Evolutionary conservation across 164 flowering plant genomes (phyloP).

Genomic region (Annona cherimola): DNA sequence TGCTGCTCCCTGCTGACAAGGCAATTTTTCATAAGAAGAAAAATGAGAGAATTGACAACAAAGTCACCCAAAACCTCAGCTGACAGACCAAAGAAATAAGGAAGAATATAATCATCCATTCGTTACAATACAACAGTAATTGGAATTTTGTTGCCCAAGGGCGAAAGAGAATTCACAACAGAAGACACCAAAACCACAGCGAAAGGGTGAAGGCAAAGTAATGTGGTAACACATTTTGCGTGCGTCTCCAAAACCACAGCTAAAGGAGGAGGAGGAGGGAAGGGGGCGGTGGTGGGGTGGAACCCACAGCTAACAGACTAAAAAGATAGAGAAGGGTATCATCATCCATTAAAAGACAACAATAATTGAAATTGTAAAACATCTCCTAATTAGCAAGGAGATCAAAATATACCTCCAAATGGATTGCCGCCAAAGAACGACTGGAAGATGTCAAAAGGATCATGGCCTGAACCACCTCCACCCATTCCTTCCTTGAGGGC

Average conservation of each 20-base stretch:
- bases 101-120: neutral
- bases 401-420: constrained; percentile 29
- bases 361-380: neutral
- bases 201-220: too few relatives aligned
- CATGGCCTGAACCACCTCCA: constrained; percentile 41
- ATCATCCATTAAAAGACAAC: neutral
- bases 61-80: neutral
- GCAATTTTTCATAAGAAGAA: neutral
- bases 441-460: constrained; percentile 56
- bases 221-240: too few relatives aligned
- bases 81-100: too few relatives aligned
- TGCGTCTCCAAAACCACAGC: neutral
- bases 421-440: constrained; percentile 48
- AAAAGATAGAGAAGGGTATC: neutral
- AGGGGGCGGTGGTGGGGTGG: too few relatives aligned
- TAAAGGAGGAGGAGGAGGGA: too few relatives aligned
- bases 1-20: constrained; percentile 29
- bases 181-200: too few relatives aligned
- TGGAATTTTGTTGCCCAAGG: too few relatives aligned
- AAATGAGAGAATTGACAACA: neutral
- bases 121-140: too few relatives aligned
- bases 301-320: neutral
- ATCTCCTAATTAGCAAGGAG: neutral
- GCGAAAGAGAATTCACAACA: too few relatives aligned
- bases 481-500: constrained; percentile 68